Percentiles rank a stretch among this genome's conserved stretches.
phyloP scores from a whole-genome alignment of 176 grass and related monocot genomes.

The Oryza australiensis region DNA sequence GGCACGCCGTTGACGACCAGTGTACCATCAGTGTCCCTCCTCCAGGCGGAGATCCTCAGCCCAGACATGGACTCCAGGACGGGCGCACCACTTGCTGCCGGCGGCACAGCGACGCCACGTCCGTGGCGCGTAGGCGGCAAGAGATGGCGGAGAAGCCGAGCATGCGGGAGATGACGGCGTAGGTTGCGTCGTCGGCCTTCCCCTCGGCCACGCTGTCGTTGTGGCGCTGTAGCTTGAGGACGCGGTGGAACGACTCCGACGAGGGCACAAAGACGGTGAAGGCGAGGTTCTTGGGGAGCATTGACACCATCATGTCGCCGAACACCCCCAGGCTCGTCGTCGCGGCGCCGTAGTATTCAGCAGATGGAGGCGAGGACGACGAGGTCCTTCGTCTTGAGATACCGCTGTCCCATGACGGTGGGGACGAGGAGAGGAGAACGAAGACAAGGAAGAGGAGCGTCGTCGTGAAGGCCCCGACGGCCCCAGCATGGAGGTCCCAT shows the following conservation, averaged over 20 bases:
- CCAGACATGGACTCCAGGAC: slow-evolving; percentile 72
- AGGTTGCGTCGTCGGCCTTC: slow-evolving; percentile 33
- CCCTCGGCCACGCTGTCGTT: slow-evolving; percentile 14
- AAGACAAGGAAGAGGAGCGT: slow-evolving; percentile 22
- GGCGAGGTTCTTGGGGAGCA: slow-evolving; percentile 68
- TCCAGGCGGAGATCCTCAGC: slow-evolving; percentile 49
- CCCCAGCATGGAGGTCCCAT: not conserved
- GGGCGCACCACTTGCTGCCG: not conserved
- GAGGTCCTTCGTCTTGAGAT: not conserved
- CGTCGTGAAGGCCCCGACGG: not conserved
- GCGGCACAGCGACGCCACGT: slow-evolving; percentile 28
- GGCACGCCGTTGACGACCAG: slow-evolving; percentile 75
- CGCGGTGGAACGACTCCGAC: slow-evolving; percentile 36
- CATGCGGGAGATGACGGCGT: slow-evolving; percentile 72
- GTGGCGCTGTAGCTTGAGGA: slow-evolving; percentile 37
- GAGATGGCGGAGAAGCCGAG: slow-evolving; percentile 80
- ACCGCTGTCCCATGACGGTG: not conserved
- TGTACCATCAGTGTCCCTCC: slow-evolving; percentile 54
- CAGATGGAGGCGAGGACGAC: not conserved
- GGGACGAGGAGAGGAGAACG: slow-evolving; percentile 1
- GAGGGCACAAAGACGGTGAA: slow-evolving; percentile 85
- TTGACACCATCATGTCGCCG: slow-evolving; percentile 81
- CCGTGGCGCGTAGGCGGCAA: slow-evolving; percentile 35
- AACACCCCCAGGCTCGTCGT: slow-evolving; percentile 43
- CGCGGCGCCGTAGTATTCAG: not conserved